Percentiles rank a stretch among this genome's conserved stretches.
phyloP scores from a whole-genome alignment of 108 stramenopile species.

The Schizochytrium sp. region DNA sequence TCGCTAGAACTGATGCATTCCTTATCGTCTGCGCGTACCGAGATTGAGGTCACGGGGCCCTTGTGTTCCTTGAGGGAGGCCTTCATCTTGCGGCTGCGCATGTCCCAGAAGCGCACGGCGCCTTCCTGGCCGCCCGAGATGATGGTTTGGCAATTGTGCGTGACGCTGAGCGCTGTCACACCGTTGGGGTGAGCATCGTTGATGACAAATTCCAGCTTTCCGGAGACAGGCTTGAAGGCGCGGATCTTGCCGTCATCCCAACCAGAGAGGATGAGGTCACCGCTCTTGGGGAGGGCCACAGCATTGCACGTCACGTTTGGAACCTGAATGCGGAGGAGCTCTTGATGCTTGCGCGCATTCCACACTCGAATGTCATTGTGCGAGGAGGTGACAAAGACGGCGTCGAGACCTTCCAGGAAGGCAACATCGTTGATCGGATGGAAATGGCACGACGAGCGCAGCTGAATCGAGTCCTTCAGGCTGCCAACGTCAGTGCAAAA shows the following conservation, averaged over 20 bases:
- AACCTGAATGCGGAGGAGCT: conserved; percentile 75
- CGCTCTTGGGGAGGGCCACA: conserved; percentile 57
- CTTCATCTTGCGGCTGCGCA: conserved; percentile 62
- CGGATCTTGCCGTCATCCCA: conserved; percentile 85
- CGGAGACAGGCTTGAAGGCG: conserved; percentile 71
- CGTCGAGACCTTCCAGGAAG: conserved; percentile 61
- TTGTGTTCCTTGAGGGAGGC: conserved; percentile 78
- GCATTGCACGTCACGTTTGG: conserved; percentile 70
- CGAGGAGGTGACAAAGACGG: conserved; percentile 68
- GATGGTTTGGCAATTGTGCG: conserved; percentile 40
- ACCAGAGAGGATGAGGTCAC: conserved; percentile 60
- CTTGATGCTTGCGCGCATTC: conserved; percentile 57
- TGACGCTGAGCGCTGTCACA: conserved; percentile 62
- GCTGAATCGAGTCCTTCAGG: conserved; percentile 44
- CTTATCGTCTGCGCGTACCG: conserved; percentile 46
- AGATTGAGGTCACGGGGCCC: conserved; percentile 60
- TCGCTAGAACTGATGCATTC: conserved; percentile 66
- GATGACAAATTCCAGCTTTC: conserved; percentile 72
- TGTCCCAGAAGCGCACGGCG: conserved; percentile 68
- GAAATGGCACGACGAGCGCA: conserved; percentile 68
- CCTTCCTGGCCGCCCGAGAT: conserved; percentile 72
- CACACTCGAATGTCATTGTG: conserved; percentile 71
- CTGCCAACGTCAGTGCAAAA: conserved; percentile 53
- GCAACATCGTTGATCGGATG: conserved; percentile 63
- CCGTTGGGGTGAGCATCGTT: conserved; percentile 61